Conservation (phyloP, 2,329 filamentous ascomycete genomes). For the Colletotrichum gloeosporioides region DNA sequence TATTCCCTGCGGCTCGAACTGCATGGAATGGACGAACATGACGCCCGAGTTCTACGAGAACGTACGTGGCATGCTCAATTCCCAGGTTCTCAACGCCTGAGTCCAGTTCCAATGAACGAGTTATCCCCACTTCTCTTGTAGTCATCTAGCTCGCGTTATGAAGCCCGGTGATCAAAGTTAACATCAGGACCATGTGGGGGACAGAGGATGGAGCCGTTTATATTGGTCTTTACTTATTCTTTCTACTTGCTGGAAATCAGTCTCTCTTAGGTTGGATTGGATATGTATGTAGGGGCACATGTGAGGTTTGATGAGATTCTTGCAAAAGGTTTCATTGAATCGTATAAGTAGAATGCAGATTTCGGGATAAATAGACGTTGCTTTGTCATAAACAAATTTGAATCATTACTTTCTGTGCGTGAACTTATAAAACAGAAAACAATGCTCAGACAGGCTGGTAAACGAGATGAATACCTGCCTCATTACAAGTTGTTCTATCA, state of each 20-base stretch:
- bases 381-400: rapidly evolving
- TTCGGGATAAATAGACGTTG: not conserved
- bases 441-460: not conserved
- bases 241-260: not conserved
- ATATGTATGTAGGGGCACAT: not conserved
- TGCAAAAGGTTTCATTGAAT: not conserved
- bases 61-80: not conserved
- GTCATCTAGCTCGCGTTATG: not conserved
- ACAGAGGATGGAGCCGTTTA: not conserved
- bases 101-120: rapidly evolving
- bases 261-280: not conserved
- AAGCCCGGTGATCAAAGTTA: not conserved
- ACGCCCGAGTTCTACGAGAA: not conserved
- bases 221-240: not conserved
- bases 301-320: not conserved
- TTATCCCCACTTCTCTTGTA: not conserved
- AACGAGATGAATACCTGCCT: not conserved
- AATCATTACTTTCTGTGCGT: too few relatives aligned
- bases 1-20: not conserved
- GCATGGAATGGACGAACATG: not conserved
- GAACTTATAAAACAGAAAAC: too few relatives aligned
- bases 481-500: not conserved
- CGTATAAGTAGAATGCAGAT: rapidly evolving
- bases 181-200: not conserved
- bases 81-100: not conserved